Base-by-base conservation (phyloP, 2,329 filamentous ascomycete species). In the Triangularia setosa region DNA sequence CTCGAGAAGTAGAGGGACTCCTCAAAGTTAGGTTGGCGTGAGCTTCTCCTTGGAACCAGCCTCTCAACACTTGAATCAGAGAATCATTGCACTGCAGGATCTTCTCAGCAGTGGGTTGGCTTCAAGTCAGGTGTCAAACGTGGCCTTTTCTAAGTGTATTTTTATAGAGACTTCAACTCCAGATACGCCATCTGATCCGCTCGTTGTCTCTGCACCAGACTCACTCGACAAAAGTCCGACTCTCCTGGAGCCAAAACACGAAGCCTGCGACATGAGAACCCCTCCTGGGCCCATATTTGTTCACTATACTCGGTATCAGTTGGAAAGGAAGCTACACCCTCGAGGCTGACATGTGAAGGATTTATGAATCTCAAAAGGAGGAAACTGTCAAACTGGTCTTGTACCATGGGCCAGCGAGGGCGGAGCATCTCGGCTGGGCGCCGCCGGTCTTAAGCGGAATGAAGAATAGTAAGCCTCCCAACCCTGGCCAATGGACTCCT, bases 361-460 rank as follows among this genome's bases (percentile, higher is more conserved):
- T 63, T 3, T 63, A 60, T 27, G 44, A 54, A 21, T 44, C 55
- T n/a, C 33, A 28, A 23, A 60, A 60, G 27, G n/a, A 14, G 3
- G 54, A 63, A 6, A 44, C 56, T 16, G 44, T 28, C 12, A 18
- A 33, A 6, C 44, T 63, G 12, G 40, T 44, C n/a, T 27, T 63
- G 14, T 54, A 30, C n/a, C 56, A 59, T 27, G 61, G 61, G 3
- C 55, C 56, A 11, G 40, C 61, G 7, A 40, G 61, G 24, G 61
- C 61, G 18, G 2, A 35, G 28, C 53, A 53, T 33, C 61, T 57
- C 18, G 61, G 61, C 25, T 63, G 61, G 61, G 61, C 61, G 18
- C 61, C 61, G 18, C 40, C 61, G 4, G 30, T 23, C 4, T 63
- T 63, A 23, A 25, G 23, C 3, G 61, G 44, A 4, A 18, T 63